Base-by-base conservation (phyloP, 352 stramenopile genomes). In the Chrysophaeum taylorii region DNA sequence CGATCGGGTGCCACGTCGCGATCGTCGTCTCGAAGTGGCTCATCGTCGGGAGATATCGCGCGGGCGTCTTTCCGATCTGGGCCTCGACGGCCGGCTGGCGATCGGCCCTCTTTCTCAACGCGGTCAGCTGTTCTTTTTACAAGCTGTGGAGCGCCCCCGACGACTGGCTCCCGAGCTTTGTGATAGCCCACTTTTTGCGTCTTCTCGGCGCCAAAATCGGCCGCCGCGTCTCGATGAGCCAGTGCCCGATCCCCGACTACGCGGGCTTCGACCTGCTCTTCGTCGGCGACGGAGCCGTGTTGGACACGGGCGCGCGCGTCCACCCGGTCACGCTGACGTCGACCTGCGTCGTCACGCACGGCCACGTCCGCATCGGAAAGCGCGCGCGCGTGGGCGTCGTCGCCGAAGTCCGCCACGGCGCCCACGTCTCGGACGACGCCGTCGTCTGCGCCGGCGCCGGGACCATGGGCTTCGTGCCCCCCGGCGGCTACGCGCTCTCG, bases 331-430 rank as follows among this genome's bases (percentile, higher is more conserved):
- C 57, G 57, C 27, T 66, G 16, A 42, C 31, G 33, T 37, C 57
- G 27, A 66, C 57, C 16, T 45, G 33, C 1, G 29, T 63, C 2
- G 2, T 66, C 23, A 66, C 57, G 2, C 9, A 9, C 9, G 57
- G 57, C 57, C 57, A 66, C 57, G 35, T 45, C 1, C 16, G 14
- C 57, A 4, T 66, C 21, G 57, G 36, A 2, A 15, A 36, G 5
- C 9, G 36, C 2, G 7, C 1, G 2, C 31, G 36, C 31, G 18
- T 42, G 21, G 35, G 57, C 57, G 12, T 31, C 33, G 27, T 5
- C n/a, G 14, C 57, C 33, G 57, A 66, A 36, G 14, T 66, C 12
- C 31, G 57, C 12, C 57, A 66, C 57, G 57, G 57, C 12, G 57
- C 35, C 33, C 57, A 66, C 57, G 12, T 66, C 57, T 15, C 16